Base-by-base conservation (phyloP, 768 basidiomycete species). In the Kwoniella dejecticola region DNA sequence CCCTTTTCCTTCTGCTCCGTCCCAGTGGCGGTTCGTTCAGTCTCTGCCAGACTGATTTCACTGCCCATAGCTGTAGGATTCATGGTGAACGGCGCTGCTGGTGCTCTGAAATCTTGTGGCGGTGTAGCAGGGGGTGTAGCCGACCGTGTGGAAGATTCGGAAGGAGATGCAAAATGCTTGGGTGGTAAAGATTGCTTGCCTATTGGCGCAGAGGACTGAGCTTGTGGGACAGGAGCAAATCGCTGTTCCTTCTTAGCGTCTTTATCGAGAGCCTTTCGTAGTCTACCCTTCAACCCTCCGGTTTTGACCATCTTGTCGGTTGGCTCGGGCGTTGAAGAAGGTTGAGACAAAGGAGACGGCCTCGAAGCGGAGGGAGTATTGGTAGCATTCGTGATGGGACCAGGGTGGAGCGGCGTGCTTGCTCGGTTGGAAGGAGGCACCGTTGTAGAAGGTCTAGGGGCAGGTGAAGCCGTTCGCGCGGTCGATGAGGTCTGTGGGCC, bases 281-380 rank as follows among this genome's bases (percentile, higher is more conserved):
- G 82, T 58, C 86, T 85, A 68, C 85, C 87, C 75, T 91, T 92
- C 66, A 94, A 82, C 0, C 91, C 91, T 13, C 85, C 83, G 23
- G 59, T 65, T 46, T 75, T 77, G 23, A 60, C 64, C 63, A 61
- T 64, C 52, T 68, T 65, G 15, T 72, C 70, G 27, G 63, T 64
- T 23, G 64, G 64, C 29, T 85, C 79, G 26, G 85, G 85, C 8
- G 85, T 83, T 62, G 83, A 84, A 57, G 80, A 84, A 47, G 66
- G 59, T 75, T 89, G 87, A 19, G 87, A 87, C 26, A 88, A 80
- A 31, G 89, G 88, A 21, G 88, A 88, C 29, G 76, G 67, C 17
- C 72, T 50, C 7, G 68, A 57, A 0, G 54, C 42, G 17, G 60
- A 61, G 31, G 69, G 57, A 1, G 74, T 64, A 36, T 71, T 69